Conservation (phyloP, 768 basidiomycete genomes). For the Tylopilus intermedius region DNA sequence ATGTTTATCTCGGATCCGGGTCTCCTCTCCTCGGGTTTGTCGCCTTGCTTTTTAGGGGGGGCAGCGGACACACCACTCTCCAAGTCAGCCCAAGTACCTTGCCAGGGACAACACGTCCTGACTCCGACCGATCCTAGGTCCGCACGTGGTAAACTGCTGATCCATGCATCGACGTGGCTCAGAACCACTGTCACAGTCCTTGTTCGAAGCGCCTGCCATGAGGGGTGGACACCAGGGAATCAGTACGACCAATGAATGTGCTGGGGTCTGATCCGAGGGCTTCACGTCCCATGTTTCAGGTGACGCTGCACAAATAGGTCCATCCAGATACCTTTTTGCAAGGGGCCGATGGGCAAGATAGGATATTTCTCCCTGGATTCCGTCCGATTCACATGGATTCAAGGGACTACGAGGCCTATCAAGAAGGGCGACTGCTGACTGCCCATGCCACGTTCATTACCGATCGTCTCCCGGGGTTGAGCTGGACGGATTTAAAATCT, state of each 20-base stretch:
- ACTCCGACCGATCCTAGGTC: neutral
- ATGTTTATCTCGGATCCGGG: slow-evolving; percentile 8
- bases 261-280: slow-evolving; percentile 19
- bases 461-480: neutral
- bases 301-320: neutral
- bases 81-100: neutral
- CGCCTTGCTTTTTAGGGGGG: slow-evolving; percentile 5
- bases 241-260: neutral
- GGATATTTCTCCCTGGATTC: neutral
- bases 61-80: too few relatives aligned
- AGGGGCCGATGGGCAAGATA: neutral
- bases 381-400: neutral
- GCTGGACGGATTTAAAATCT: neutral
- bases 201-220: neutral
- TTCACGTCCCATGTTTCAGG: slow-evolving; percentile 9
- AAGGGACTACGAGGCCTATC: neutral
- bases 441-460: neutral
- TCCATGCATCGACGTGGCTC: neutral
- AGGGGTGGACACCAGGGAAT: slow-evolving; percentile 6
- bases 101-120: neutral
- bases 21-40: slow-evolving; percentile 5
- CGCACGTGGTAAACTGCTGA: neutral
- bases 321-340: slow-evolving; percentile 4
- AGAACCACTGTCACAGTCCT: neutral
- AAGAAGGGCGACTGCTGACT: neutral